Percentiles rank a stretch among this genome's conserved stretches.
These are phyloP conservation scores for Phytophthora meadii DNA, from an alignment of 352 stramenopile genomes.

Conservation along the genomic window DNA sequence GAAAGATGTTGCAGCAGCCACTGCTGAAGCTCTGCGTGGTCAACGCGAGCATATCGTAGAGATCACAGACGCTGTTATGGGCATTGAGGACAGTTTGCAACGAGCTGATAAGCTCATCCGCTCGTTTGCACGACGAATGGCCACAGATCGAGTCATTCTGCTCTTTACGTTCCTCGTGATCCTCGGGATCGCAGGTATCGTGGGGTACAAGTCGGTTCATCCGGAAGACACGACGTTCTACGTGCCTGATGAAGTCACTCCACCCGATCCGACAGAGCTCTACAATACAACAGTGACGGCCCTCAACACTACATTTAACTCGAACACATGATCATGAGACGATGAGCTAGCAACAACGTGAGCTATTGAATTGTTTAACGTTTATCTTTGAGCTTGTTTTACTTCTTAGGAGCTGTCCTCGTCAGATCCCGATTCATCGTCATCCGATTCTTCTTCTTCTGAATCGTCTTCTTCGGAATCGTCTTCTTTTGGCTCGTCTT, in stretches of 20 bases:
- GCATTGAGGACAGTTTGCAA: conserved; percentile 80
- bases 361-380: conserved; percentile 16
- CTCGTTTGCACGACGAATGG: conserved; percentile 83
- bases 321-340: conserved; percentile 9
- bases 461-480: conserved; percentile 31
- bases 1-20: conserved; percentile 82
- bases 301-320: conserved; percentile 64
- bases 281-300: conserved; percentile 82
- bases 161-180: conserved; percentile 85
- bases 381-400: conserved; percentile 21
- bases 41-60: conserved; percentile 89
- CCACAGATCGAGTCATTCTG: conserved; percentile 83
- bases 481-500: conserved; percentile 37
- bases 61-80: conserved; percentile 90
- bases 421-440: conserved; percentile 35
- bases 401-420: conserved; percentile 22
- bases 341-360: conserved; percentile 10
- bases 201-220: conserved; percentile 85
- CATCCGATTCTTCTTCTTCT: conserved; percentile 31
- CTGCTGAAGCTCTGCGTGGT: conserved; percentile 76
- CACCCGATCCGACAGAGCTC: conserved; percentile 69
- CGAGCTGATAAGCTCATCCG: conserved; percentile 86
- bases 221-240: conserved; percentile 84
- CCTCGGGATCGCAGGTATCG: conserved; percentile 78
- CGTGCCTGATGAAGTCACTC: conserved; percentile 85